Conservation (phyloP, 192 early-diverging fungal genomes). For the Coemansia sp. region DNA sequence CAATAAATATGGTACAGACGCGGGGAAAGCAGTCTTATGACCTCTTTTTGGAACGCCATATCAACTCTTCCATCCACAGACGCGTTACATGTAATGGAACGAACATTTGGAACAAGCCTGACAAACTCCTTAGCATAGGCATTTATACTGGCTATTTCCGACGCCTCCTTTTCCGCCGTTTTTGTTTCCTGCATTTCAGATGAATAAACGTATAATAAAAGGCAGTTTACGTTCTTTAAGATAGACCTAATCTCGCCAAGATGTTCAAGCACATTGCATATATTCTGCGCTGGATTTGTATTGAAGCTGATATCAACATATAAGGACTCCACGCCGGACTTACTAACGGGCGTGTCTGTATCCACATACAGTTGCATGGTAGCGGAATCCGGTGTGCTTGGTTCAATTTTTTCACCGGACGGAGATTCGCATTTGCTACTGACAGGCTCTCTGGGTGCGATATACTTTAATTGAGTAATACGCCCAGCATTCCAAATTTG, state of each 20-base stretch:
- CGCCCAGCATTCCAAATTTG: too few species aligned
- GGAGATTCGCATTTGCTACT: neutral
- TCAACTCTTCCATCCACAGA: neutral
- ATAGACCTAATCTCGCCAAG: neutral
- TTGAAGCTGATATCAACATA: neutral
- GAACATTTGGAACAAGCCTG: conserved; percentile 1
- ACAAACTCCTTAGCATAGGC: neutral
- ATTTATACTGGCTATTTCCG: neutral
- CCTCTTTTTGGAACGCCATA: neutral
- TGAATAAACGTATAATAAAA: neutral
- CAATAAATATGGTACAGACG: neutral
- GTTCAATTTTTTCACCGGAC: neutral
- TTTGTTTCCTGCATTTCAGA: neutral
- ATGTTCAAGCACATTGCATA: neutral
- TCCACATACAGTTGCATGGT: neutral
- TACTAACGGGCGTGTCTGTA: neutral
- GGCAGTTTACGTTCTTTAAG: neutral
- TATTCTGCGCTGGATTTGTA: neutral
- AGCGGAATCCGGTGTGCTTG: neutral
- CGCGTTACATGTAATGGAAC: neutral
- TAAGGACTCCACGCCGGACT: neutral
- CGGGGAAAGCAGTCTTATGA: neutral
- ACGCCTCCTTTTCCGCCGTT: neutral
- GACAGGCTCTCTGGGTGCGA: neutral
- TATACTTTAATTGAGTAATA: too few species aligned